Evolutionary conservation across 345 rosid species (phyloP).

Genomic region (Sapria himalayana): DNA sequence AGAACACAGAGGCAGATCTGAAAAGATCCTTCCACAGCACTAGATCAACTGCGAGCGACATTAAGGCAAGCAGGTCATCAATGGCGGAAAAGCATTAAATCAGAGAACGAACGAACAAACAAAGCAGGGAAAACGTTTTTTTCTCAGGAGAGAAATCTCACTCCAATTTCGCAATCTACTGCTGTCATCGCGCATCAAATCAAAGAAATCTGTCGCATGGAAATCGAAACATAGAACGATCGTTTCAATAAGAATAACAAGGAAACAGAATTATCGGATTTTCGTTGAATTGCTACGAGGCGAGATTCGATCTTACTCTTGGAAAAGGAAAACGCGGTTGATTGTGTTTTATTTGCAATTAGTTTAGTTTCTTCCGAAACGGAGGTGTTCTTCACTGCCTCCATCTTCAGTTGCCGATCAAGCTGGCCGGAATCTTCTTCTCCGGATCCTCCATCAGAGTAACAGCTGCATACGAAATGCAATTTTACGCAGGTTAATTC

Average conservation of each 20-base stretch:
- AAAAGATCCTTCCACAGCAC: constrained; percentile 86
- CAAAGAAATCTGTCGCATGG: not conserved
- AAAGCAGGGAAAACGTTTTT: not conserved
- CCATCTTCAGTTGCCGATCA: too few relatives aligned
- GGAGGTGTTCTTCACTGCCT: too few relatives aligned
- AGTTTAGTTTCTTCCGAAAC: too few relatives aligned
- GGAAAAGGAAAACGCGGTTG: too few relatives aligned
- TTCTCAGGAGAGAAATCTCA: constrained; percentile 10
- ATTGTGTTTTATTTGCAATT: too few relatives aligned
- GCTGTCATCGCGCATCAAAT: constrained; percentile 12
- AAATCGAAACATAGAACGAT: not conserved
- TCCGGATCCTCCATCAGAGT: too few relatives aligned
- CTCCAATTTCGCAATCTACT: constrained; percentile 60
- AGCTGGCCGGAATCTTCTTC: too few relatives aligned
- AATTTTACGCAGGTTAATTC: too few relatives aligned
- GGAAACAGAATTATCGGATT: too few relatives aligned
- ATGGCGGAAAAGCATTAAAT: not conserved
- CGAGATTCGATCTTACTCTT: too few relatives aligned
- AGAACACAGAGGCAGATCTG: constrained; percentile 60
- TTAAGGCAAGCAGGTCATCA: not conserved
- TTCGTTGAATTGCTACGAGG: too few relatives aligned
- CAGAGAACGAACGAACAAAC: not conserved
- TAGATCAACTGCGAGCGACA: constrained; percentile 45
- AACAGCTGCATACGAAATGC: too few relatives aligned
- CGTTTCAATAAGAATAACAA: not conserved